Percentiles rank a stretch among this genome's conserved stretches.
phyloP scores from a whole-genome alignment of 2,329 filamentous ascomycete genomes.

The Thielaviopsis punctulata region DNA sequence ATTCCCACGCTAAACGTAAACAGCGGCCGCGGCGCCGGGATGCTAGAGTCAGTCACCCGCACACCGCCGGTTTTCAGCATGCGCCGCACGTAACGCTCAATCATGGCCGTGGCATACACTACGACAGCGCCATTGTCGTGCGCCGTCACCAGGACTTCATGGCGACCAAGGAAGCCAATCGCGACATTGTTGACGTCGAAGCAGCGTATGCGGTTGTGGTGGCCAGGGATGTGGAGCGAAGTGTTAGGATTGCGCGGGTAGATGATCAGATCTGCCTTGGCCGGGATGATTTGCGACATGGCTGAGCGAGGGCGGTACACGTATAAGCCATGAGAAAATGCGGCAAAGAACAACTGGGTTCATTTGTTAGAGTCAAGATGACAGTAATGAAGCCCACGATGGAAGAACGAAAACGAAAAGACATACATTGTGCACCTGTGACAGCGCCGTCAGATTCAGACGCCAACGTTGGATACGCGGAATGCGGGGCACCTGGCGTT shows the following conservation, averaged over 20 bases:
- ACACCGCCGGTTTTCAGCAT: conserved; percentile 13
- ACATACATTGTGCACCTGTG: conserved; percentile 36
- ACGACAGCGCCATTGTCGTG: conserved; percentile 64
- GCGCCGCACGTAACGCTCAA: conserved; percentile 26
- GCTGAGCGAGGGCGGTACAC: conserved; percentile 34
- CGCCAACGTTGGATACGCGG: conserved; percentile 23
- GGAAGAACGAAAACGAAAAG: not conserved
- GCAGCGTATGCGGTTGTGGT: conserved; percentile 31
- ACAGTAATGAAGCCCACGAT: not conserved
- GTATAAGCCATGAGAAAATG: conserved; percentile 38
- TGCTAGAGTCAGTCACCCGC: not conserved
- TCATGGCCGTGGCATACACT: conserved; percentile 46
- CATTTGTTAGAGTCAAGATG: not conserved
- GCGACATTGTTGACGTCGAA: conserved; percentile 55
- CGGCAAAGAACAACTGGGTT: conserved; percentile 43
- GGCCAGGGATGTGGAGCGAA: conserved; percentile 28
- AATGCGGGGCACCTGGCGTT: not conserved
- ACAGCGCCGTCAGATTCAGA: conserved; percentile 40
- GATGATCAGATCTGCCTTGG: conserved; percentile 33
- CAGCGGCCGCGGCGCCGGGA: conserved; percentile 29
- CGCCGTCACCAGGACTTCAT: conserved; percentile 50
- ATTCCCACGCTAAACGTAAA: conserved; percentile 32
- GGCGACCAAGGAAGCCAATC: conserved; percentile 48
- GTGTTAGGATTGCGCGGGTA: conserved; percentile 25
- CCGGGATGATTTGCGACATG: conserved; percentile 29